Base-by-base conservation (phyloP, 139 green algal species). In the Closterium sp. region DNA sequence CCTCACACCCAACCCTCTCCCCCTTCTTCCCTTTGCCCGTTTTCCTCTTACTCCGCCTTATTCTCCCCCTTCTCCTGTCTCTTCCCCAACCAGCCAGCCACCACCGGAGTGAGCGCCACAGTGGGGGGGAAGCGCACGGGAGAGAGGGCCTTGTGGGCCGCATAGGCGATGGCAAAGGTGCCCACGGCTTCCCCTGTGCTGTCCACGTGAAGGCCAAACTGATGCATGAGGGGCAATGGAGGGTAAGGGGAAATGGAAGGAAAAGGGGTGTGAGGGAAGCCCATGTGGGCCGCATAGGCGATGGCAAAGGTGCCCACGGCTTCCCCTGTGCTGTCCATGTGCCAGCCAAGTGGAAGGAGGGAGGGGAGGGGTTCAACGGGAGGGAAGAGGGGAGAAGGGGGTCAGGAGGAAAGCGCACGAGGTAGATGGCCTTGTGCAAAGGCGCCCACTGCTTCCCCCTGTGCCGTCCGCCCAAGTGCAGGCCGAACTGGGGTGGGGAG, bases 101-200 rank as follows among this genome's bases (percentile, higher is more conserved):
- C 98, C 12, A 99, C 90, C 0, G 98, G 98, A 2, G 98, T 99
- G n/a, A 99, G 93, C 0, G 98, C 98, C 7, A 99, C 98, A 0
- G 98, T 99, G 21, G 98, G 98, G 0, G 98, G 98, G 94, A 99
- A 99, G 28, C 98, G 95, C 55, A 99, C 97, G 4, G 98, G 98
- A 12, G 97, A 99, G n/a, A 98, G 92, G 8, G 98, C 98, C 95
- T 99, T 99, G 95, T 99, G 98, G 3, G 98, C 98, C 0, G 98
- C 98, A 88, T 99, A 99, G 0, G 98, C 98, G 32, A 99, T 96
- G 0, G 98, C 98, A 85, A 98, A 95, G 0, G 97, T 99, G 87
- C 98, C 97, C 2, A 99, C 97, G 6, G 92, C 95, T 55, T 93
- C 84, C 28, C 84, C 85, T 31, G 33, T 92, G 19, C 36, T 34